Conservation (phyloP, 768 basidiomycete species). For the Lactarius psammicola region DNA sequence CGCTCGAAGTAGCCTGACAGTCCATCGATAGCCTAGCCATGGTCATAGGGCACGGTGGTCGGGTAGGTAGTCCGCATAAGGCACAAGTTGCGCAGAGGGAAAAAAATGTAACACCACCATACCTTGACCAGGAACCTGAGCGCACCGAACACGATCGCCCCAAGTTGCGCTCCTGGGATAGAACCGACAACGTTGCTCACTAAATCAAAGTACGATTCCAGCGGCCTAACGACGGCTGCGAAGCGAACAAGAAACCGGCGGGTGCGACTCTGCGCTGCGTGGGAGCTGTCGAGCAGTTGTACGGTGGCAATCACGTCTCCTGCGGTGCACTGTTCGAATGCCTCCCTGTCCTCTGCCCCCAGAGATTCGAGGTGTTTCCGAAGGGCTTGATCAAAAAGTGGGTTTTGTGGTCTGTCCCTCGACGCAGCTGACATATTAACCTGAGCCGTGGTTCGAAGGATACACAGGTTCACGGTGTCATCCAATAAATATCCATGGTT, state of each 20-base stretch:
- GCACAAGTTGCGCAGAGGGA: background rate
- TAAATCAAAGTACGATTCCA: slow-evolving; percentile 8
- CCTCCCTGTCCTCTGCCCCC: background rate
- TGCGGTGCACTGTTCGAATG: slow-evolving; percentile 2
- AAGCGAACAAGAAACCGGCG: slow-evolving; percentile 3
- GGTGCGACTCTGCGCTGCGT: slow-evolving; percentile 3
- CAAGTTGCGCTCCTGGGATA: slow-evolving; percentile 5
- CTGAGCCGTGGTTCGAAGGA: background rate
- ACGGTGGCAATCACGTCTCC: slow-evolving; percentile 5
- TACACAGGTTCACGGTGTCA: background rate
- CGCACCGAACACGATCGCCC: slow-evolving; percentile 12
- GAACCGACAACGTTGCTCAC: slow-evolving; percentile 7
- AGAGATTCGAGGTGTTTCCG: slow-evolving; percentile 12
- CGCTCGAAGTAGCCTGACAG: slow-evolving; percentile 11
- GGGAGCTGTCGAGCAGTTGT: background rate
- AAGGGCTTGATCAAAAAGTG: slow-evolving; percentile 17
- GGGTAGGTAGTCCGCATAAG: background rate
- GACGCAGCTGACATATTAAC: background rate
- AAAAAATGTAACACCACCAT: too few relatives aligned
- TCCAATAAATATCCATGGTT: too few relatives aligned
- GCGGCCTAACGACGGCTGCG: slow-evolving; percentile 1
- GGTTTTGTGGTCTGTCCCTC: background rate
- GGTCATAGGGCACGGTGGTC: background rate
- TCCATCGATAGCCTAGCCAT: background rate
- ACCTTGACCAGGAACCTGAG: slow-evolving; percentile 16